A percentile compares a stretch with the other conserved stretches of the same genome.
These are phyloP conservation scores for Monosporascus sp. DNA, from an alignment of 2,329 filamentous ascomycete genomes.

Conservation along the genomic window DNA sequence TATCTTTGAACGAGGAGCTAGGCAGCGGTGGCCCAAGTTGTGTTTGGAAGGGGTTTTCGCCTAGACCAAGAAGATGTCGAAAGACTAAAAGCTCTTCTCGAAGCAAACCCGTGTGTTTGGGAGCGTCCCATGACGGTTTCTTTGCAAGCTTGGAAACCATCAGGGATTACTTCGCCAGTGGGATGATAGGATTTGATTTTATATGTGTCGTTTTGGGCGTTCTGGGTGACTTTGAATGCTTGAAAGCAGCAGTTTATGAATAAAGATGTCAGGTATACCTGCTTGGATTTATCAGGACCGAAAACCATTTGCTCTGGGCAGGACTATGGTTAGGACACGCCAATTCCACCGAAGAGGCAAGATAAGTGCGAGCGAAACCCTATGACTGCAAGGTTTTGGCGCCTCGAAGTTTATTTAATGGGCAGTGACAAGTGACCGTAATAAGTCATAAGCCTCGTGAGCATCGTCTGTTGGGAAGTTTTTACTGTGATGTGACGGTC, in stretches of 20 bases:
- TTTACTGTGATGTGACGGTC: too few species aligned
- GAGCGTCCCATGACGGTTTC: not conserved
- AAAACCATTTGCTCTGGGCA: not conserved
- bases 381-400: not conserved
- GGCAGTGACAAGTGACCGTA: constrained; percentile 16
- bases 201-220: not conserved
- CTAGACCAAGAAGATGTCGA: not conserved
- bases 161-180: not conserved
- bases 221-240: not conserved
- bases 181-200: not conserved
- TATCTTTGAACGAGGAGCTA: not conserved
- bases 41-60: not conserved
- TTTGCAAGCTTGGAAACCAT: not conserved
- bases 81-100: not conserved
- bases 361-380: not conserved
- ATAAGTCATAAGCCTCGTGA: too few species aligned
- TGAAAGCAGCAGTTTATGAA: not conserved
- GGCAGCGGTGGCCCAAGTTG: not conserved
- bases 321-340: not conserved
- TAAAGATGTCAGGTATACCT: not conserved
- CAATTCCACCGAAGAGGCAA: not conserved
- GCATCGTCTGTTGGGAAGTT: too few species aligned
- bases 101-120: not conserved
- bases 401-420: not conserved
- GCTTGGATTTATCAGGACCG: not conserved